These are phyloP conservation scores for Oldenlandia corymbosa DNA, from an alignment of 257 asterid genomes.

Conservation along the genomic window DNA sequence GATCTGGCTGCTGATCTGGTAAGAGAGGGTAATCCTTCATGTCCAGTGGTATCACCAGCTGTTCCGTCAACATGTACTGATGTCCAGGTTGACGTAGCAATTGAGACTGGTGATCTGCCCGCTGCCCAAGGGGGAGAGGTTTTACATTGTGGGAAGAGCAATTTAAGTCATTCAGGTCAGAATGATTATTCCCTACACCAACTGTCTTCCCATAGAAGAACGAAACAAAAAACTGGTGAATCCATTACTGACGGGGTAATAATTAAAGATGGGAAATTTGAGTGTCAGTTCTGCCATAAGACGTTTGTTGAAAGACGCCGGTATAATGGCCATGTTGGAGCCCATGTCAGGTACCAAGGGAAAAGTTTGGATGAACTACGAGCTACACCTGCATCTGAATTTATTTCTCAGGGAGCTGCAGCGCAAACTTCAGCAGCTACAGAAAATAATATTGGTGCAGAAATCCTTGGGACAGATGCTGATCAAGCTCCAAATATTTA, in stretches of 20 bases:
- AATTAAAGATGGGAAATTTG: slow-evolving; percentile 57
- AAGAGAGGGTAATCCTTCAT: slow-evolving; percentile 24
- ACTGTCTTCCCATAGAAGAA: slow-evolving; percentile 44
- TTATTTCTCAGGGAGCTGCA: slow-evolving; percentile 22
- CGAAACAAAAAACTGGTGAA: slow-evolving; percentile 33
- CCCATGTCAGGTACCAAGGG: slow-evolving; percentile 53
- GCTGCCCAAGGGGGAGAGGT: slow-evolving; percentile 35
- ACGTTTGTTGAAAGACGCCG: slow-evolving; percentile 51
- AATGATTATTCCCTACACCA: slow-evolving; percentile 50
- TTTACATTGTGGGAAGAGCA: slow-evolving; percentile 40
- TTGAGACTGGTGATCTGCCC: slow-evolving; percentile 25
- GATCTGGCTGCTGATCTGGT: slow-evolving; percentile 28
- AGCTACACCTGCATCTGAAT: slow-evolving; percentile 22
- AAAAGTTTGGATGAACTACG: slow-evolving; percentile 36
- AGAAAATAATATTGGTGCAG: slow-evolving; percentile 15
- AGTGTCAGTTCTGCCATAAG: slow-evolving; percentile 69
- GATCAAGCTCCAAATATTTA: slow-evolving; percentile 15
- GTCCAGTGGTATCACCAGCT: slow-evolving; percentile 31
- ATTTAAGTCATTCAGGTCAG: slow-evolving; percentile 31
- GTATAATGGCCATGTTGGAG: slow-evolving; percentile 67
- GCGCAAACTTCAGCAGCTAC: slow-evolving; percentile 24
- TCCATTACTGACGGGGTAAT: slow-evolving; percentile 63
- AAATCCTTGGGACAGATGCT: slow-evolving; percentile 8
- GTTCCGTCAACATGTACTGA: slow-evolving; percentile 22
- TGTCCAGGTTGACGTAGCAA: slow-evolving; percentile 27